Base-by-base conservation (phyloP, 306 rosid genomes). In the Prinsepia uniflora region DNA sequence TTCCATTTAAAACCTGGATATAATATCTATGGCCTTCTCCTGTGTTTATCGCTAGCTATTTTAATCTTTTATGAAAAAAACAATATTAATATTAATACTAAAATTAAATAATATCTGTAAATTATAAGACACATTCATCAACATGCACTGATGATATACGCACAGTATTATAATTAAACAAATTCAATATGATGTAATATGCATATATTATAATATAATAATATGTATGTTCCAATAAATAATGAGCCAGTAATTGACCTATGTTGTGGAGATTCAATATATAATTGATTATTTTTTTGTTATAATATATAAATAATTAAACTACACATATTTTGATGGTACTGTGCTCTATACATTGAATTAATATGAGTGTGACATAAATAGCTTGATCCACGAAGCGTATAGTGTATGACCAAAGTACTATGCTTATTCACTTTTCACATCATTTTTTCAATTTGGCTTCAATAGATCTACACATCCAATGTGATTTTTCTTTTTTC, bases 181-280 rank as follows among this genome's bases (percentile, higher is more conserved):
- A 52, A 52, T 14, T 20, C 57, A 52, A 4, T 19, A 20, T 54
- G 24, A 19, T 54, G 59, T 54, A 54, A 22, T 10, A 6, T 56
- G 34, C 14, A 22, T 10, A 56, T 11, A 22, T 56, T 56, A 46
- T 56, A 56, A 56, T 56, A 56, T 10, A 56, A 56, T 24, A 14
- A 56, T 20, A 56, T 58, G 63, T 41, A 30, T 34, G 34, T 42
- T 58, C 63, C 63, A 30, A 11, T 18, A 58, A 58, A 58, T 2
- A 30, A 24, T 58, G 63, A 30, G 17, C 63, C 42, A 58, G 63
- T 30, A 30, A 58, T 58, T 58, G 63, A 58, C 63, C n/a, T 13
- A 58, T n/a, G 43, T 58, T 58, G 17, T 58, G 41, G 43, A 34
- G 34, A 34, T 58, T 13, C 40, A 58, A 58, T 58, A 58, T 5